phyloP scores from a whole-genome alignment of 1,284 basidiomycete species.

The Porphyrellus sp. region DNA sequence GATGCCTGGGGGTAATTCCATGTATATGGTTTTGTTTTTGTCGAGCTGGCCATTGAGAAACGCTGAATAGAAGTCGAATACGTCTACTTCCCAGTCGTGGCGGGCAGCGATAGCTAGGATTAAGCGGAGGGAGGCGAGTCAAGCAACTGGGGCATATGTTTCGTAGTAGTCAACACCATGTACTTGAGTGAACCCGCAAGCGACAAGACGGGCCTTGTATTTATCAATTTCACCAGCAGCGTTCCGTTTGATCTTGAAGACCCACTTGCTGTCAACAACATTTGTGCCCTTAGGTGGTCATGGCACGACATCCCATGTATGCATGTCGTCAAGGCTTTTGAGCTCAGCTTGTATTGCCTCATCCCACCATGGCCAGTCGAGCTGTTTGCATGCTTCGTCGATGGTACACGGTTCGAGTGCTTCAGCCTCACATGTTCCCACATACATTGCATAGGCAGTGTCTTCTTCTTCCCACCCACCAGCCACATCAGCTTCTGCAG shows the following conservation, averaged over 20 bases:
- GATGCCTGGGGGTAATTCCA: neutral
- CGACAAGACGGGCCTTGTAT: neutral
- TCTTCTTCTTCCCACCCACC: too few species aligned
- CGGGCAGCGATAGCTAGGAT: neutral
- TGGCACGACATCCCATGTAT: neutral
- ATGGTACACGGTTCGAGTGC: neutral
- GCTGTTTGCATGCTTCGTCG: neutral
- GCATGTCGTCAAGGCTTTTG: neutral
- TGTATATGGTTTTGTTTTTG: neutral
- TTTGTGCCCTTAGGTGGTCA: neutral
- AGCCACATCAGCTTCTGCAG: neutral
- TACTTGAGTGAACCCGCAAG: neutral
- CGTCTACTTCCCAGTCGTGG: neutral
- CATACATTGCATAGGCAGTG: neutral
- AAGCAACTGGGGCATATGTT: neutral
- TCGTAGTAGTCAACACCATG: neutral
- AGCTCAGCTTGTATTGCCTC: neutral
- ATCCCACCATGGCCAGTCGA: neutral
- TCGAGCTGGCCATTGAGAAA: neutral
- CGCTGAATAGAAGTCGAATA: neutral
- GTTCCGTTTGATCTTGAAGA: slow-evolving; percentile 3
- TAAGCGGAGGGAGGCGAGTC: neutral
- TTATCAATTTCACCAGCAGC: neutral
- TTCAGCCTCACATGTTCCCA: neutral
- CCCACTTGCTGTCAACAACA: neutral